These are phyloP conservation scores for Hymenoscyphus albidus DNA, from an alignment of 2,329 filamentous ascomycete species.

Conservation along the genomic window DNA sequence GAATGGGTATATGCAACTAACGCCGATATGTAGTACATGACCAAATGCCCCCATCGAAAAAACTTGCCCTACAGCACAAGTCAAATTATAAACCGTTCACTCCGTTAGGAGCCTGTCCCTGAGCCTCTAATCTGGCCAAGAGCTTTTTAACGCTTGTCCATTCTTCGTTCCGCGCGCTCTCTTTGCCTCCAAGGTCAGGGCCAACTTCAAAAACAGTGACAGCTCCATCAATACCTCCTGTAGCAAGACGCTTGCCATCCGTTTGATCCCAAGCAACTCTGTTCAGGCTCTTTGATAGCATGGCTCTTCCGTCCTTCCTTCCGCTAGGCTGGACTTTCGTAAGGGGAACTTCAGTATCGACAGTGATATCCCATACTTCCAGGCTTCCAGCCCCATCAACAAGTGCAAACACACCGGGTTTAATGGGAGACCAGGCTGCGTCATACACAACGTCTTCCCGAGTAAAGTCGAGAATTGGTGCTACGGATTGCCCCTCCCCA, in stretches of 20 bases:
- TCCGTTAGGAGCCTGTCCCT: conserved; percentile 22
- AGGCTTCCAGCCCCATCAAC: conserved; percentile 90
- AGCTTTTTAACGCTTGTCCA: conserved; percentile 93
- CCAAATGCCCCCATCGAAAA: conserved; percentile 7
- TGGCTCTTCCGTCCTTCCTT: conserved; percentile 60
- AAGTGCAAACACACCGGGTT: conserved; percentile 89
- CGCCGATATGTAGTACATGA: conserved; percentile 15
- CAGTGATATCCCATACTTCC: conserved; percentile 91
- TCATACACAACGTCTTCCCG: conserved; percentile 97
- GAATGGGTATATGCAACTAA: conserved; percentile 20
- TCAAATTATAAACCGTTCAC: conserved; percentile 23
- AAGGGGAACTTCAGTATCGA: conserved; percentile 88
- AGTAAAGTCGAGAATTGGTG: conserved; percentile 82
- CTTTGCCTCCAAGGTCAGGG: conserved; percentile 75
- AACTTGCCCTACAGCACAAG: background rate
- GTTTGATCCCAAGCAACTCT: conserved; percentile 90
- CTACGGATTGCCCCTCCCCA: conserved; percentile 49
- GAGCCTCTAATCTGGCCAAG: conserved; percentile 67
- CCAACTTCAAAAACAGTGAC: conserved; percentile 93
- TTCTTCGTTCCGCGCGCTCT: conserved; percentile 78
- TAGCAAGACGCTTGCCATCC: conserved; percentile 82
- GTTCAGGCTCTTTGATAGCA: conserved; percentile 83
- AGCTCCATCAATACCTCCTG: conserved; percentile 86
- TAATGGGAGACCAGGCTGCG: conserved; percentile 89
- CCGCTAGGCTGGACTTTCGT: conserved; percentile 71